Base-by-base conservation (phyloP, 768 basidiomycete genomes). In the Kwoniella shandongensis region DNA sequence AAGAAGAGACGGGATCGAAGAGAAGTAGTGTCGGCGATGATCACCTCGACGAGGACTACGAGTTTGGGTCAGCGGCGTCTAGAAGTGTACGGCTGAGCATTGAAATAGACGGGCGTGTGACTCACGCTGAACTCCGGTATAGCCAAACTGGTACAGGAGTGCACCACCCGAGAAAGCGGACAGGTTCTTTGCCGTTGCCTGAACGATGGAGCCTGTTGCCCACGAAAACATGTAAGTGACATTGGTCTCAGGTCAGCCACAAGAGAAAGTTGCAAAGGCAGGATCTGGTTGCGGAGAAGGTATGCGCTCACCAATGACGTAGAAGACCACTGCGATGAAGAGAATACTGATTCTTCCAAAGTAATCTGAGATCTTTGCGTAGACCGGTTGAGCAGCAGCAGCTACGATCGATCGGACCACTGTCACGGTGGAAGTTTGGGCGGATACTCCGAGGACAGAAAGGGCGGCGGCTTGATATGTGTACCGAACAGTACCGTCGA, bases 1-100 rank as follows among this genome's bases (percentile, higher is more conserved):
- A 71, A 69, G 63, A 75, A 69, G 0, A 77, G 54, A 23, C 75
- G 66, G 18, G 57, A 61, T 47, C 69, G 65, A 3, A 76, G 58
- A 7, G 59, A 67, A 0, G 76, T 65, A 10, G 59, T 46, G 61
- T 78, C 77, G 44, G 72, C 76, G 23, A 76, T 72, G 35, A 76
- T 51, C 25, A 78, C 65, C 39, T 77, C 74, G 35, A 75, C 69
- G 17, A 57, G 32, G 36, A 57, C 61, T 62, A 36, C 11, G 18
- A 48, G 44, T 3, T 50, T 39, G 44, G 39, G 18, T 11, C 11
- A 17, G 25, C 41, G n/a, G 7, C 13, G 23, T 18, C 35, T 30
- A 25, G 10, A 15, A 23, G 38, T 23, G 1, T 25, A 13, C 6
- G 13, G 47, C 32, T 20, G 25, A 73, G 47, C 8, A 75, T 61